Conservation (phyloP, 805 yeast species). For the Metschnikowia lochheadii region DNA sequence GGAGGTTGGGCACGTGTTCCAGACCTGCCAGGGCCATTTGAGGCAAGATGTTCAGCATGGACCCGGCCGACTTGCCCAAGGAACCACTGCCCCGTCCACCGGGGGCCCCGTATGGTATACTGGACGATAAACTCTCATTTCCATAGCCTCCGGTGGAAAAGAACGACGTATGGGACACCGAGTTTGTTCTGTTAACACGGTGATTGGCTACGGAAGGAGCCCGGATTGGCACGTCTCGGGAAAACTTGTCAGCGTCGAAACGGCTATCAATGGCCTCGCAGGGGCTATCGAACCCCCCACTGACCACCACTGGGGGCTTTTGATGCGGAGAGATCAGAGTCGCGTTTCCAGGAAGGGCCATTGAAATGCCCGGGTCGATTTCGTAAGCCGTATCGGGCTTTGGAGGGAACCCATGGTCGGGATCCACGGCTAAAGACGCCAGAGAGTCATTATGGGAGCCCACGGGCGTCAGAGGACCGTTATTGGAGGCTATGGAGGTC, state of each 20-base stretch:
- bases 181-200: conserved; percentile 39
- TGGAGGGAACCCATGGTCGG: background rate
- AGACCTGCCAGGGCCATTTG: conserved; percentile 14
- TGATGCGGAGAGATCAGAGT: conserved; percentile 7
- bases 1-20: conserved; percentile 45
- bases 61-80: conserved; percentile 9
- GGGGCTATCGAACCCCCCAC: conserved; percentile 16
- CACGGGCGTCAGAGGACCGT: background rate
- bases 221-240: conserved; percentile 15
- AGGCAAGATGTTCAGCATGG: conserved; percentile 4
- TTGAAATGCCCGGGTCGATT: background rate
- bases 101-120: conserved; percentile 70
- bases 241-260: conserved; percentile 5
- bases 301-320: conserved; percentile 17
- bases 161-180: conserved; percentile 39
- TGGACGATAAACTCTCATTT: conserved; percentile 47
- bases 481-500: conserved; percentile 5
- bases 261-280: conserved; percentile 5
- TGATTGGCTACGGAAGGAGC: conserved; percentile 29
- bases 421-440: background rate
- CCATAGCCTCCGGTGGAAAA: conserved; percentile 30
- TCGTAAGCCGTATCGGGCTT: background rate
- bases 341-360: background rate
- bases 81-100: conserved; percentile 43
- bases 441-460: no score